Percentiles rank a stretch among this genome's conserved stretches.
Evolutionary conservation across 2,329 filamentous ascomycete genomes (phyloP).

Genomic region (Pestalotiopsis sp.): DNA sequence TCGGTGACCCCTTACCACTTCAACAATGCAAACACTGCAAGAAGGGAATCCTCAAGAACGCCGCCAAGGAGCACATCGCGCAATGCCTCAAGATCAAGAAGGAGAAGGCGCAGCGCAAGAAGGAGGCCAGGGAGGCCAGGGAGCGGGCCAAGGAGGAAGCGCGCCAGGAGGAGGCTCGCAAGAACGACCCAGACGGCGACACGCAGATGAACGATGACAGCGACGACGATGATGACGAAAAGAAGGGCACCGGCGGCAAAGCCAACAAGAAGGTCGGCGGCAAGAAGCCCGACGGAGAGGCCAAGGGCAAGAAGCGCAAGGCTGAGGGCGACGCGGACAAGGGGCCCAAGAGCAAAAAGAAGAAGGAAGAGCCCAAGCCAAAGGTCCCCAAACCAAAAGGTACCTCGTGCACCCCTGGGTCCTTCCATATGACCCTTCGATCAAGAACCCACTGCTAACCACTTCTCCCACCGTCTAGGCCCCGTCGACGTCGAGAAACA

Average conservation of each 20-base stretch:
- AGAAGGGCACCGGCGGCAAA: slow-evolving; percentile 46
- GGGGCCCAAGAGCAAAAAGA: slow-evolving; percentile 86
- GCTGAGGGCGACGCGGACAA: slow-evolving; percentile 78
- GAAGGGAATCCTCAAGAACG: slow-evolving; percentile 77
- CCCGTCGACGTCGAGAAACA: slow-evolving; percentile 94
- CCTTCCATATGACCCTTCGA: slow-evolving; percentile 11
- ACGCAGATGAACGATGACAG: slow-evolving; percentile 44
- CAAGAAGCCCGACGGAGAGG: slow-evolving; percentile 65
- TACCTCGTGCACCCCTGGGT: slow-evolving; percentile 29
- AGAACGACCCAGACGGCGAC: slow-evolving; percentile 48
- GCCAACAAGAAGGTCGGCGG: slow-evolving; percentile 64
- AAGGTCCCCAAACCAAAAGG: slow-evolving; percentile 85
- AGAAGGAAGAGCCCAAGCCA: slow-evolving; percentile 87
- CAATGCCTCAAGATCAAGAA: slow-evolving; percentile 85
- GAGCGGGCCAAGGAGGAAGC: slow-evolving; percentile 68
- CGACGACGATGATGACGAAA: slow-evolving; percentile 51
- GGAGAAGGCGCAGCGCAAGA: slow-evolving; percentile 77
- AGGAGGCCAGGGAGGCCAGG: slow-evolving; percentile 72
- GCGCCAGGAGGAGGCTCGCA: slow-evolving; percentile 57
- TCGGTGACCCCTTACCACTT: slow-evolving; percentile 78
- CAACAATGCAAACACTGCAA: slow-evolving; percentile 94
- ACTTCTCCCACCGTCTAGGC: slow-evolving; percentile 43
- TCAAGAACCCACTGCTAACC: slow-evolving; percentile 10
- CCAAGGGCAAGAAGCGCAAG: slow-evolving; percentile 78
- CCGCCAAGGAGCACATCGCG: slow-evolving; percentile 78